These are phyloP conservation scores for Citrullus mucosospermus DNA, from an alignment of 306 rosid species.

Conservation along the genomic window DNA sequence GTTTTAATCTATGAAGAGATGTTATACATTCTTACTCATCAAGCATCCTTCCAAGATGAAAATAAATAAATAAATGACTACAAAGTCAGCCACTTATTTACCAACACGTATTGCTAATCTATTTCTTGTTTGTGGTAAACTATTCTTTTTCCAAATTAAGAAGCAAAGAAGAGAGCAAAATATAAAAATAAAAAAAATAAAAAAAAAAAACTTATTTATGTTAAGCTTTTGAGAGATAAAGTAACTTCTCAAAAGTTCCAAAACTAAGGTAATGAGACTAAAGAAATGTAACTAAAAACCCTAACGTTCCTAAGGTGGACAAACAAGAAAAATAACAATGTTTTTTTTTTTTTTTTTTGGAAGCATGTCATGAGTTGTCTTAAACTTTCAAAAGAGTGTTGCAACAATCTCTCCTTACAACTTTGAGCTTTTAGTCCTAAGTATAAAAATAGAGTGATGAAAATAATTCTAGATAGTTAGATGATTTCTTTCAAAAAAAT, in stretches of 20 bases:
- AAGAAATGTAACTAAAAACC: background rate
- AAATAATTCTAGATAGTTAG: no score
- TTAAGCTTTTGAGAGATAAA: no score
- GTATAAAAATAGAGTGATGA: no score
- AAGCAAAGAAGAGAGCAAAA: background rate
- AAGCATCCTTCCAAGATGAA: background rate
- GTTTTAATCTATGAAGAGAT: background rate
- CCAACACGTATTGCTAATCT: background rate
- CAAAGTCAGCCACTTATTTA: background rate
- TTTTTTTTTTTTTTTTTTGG: no score
- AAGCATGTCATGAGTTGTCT: no score
- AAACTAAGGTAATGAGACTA: background rate
- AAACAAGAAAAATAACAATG: background rate
- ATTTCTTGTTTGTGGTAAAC: background rate
- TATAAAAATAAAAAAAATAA: background rate
- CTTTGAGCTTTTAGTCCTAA: no score
- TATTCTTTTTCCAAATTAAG: background rate
- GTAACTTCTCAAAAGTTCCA: background rate
- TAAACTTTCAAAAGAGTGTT: no score
- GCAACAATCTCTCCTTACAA: no score
- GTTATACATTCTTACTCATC: background rate
- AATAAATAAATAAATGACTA: background rate
- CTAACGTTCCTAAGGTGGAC: background rate
- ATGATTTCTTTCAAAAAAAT: no score
- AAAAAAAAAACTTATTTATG: background rate